These are phyloP conservation scores for Sorghum bicolor DNA, from an alignment of 176 grass and related monocot species.

Conservation along the genomic window Sorghum_bicolor_NCBIv3 NC_012879.2:53949001-53949500, in stretches of 20 bases:
- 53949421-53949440: neutral
- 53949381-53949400: neutral
- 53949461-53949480: neutral
- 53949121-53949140: conserved; percentile 33
- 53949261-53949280: neutral
- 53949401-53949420: neutral
- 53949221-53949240: neutral
- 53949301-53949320: neutral
- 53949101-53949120: conserved; percentile 28
- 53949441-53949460: neutral
- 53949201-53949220: neutral
- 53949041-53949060: conserved; percentile 34
- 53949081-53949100: conserved; percentile 34
- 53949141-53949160: neutral
- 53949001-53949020: conserved; percentile 30
- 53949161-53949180: neutral
- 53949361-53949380: neutral
- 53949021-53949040: conserved; percentile 35
- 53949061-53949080: conserved; percentile 40
- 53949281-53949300: neutral
- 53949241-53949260: neutral
- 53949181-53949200: neutral
- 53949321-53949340: neutral
- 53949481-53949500: conserved; percentile 17
- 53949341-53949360: neutral